Percentiles rank a stretch among this genome's conserved stretches.
These are phyloP conservation scores for Davidsoniella neocaledoniae DNA, from an alignment of 2,329 filamentous ascomycete genomes.

Conservation along the genomic window DNA sequence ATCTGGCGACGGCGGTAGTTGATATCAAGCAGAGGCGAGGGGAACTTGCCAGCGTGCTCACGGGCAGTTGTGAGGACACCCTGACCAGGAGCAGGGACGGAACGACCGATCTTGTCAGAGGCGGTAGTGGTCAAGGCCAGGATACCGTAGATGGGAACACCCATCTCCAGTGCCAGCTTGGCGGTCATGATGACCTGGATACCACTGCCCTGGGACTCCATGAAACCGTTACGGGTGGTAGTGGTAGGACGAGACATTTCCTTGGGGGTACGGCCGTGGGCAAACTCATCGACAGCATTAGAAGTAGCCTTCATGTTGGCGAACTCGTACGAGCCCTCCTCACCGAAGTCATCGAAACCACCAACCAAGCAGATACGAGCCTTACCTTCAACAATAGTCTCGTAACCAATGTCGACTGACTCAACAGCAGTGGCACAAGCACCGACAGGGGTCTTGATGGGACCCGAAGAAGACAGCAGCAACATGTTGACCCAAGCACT, in stretches of 20 bases:
- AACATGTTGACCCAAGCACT: conserved; percentile 99
- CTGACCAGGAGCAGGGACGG: conserved; percentile 87
- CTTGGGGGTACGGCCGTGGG: conserved; percentile 80
- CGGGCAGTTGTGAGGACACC: conserved; percentile 92
- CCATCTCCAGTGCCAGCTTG: conserved; percentile 91
- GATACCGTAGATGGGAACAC: conserved; percentile 92
- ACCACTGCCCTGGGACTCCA: conserved; percentile 98
- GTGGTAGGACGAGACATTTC: conserved; percentile 98
- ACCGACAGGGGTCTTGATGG: conserved; percentile 96
- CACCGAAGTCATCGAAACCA: conserved; percentile 98
- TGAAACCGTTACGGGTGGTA: conserved; percentile 92
- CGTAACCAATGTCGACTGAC: conserved; percentile 92
- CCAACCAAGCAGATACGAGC: conserved; percentile 93
- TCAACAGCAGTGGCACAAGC: conserved; percentile 95
- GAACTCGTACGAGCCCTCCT: conserved; percentile 98
- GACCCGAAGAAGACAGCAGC: conserved; percentile 86
- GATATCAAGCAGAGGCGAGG: conserved; percentile 89
- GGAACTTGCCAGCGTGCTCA: conserved; percentile 80
- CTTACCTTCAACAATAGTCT: conserved; percentile 97
- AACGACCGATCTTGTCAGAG: conserved; percentile 97
- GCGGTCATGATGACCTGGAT: conserved; percentile 98
- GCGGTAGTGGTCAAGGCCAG: conserved; percentile 87
- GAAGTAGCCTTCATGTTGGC: conserved; percentile 99
- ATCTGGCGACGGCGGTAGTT: conserved; percentile 94
- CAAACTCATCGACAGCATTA: conserved; percentile 93